These are phyloP conservation scores for Silene conica DNA, from an alignment of 148 eudicot genomes.

Conservation along the genomic window DNA sequence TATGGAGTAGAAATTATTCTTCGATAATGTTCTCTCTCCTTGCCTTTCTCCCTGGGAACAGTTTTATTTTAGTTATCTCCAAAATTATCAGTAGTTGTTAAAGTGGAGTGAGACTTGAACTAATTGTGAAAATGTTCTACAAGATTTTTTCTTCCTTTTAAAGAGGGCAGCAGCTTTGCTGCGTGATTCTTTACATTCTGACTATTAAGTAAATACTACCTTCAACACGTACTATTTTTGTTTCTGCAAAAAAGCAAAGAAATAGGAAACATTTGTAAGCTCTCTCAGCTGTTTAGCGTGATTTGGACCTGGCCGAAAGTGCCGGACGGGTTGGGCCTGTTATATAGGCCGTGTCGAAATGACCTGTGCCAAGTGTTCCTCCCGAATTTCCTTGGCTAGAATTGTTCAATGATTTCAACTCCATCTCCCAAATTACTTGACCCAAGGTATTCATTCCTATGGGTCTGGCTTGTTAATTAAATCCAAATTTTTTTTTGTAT, in stretches of 20 bases:
- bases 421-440: neutral
- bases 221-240: too few species aligned
- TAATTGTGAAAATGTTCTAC: too few species aligned
- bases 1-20: neutral
- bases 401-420: neutral
- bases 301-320: neutral
- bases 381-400: neutral
- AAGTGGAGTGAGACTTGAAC: too few species aligned
- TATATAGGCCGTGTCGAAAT: neutral
- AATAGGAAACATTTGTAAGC: neutral
- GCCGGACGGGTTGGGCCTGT: neutral
- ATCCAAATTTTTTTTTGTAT: neutral
- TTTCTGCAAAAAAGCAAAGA: too few species aligned
- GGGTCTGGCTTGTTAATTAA: neutral
- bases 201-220: too few species aligned
- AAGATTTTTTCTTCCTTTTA: too few species aligned
- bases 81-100: too few species aligned
- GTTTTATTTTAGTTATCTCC: too few species aligned
- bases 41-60: neutral
- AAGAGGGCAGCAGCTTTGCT: too few species aligned
- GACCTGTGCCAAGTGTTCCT: neutral
- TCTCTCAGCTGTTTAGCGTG: neutral
- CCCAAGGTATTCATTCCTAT: neutral
- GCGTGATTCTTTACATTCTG: too few species aligned
- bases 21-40: neutral